Conservation (phyloP, 495 filamentous ascomycete genomes). For the Melanomma pulvis-pyrius region DNA sequence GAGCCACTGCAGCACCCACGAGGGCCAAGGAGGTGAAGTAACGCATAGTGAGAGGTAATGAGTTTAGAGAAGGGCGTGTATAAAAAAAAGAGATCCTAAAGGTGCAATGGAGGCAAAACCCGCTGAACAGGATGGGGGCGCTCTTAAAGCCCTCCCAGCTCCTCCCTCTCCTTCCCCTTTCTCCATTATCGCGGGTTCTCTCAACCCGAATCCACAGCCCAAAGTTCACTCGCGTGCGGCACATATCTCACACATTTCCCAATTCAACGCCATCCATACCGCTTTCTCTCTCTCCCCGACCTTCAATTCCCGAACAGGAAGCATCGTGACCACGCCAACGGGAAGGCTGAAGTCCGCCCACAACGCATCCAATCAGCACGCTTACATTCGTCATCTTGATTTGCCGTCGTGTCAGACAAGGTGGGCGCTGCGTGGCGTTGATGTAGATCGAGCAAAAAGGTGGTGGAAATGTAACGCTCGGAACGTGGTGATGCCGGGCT, state of each 20-base stretch:
- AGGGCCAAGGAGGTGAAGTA: conserved; percentile 24
- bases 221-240: not conserved
- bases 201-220: not conserved
- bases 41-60: conserved; percentile 14
- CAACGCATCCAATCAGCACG: not conserved
- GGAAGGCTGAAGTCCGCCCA: not conserved
- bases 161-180: not conserved
- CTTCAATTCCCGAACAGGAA: not conserved
- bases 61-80: not conserved
- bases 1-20: conserved; percentile 43
- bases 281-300: not conserved
- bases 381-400: not conserved
- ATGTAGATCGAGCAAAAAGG: not conserved
- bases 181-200: not conserved
- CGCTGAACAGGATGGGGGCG: too few species aligned
- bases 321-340: not conserved
- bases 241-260: not conserved
- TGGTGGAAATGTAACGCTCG: not conserved
- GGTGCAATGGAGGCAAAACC: too few species aligned
- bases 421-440: not conserved
- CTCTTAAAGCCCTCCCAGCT: not conserved
- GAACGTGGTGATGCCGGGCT: not conserved
- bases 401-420: not conserved
- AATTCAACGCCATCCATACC: not conserved
- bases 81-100: not conserved